phyloP scores from a whole-genome alignment of 1,284 basidiomycete species.

The Sporisorium iseilematis-ciliati region DNA sequence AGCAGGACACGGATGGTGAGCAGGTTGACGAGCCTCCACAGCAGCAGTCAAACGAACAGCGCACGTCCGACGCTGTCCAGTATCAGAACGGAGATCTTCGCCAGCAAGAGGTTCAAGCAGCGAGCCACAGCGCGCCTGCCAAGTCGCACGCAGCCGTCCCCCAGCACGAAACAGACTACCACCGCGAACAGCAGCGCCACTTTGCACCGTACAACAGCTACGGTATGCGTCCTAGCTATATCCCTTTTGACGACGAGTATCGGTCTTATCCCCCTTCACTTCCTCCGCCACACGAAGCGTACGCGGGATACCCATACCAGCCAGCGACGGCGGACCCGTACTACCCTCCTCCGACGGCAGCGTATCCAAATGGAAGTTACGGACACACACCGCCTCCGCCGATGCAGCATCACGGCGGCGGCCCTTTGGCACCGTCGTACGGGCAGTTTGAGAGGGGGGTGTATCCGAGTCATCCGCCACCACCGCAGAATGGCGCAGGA shows the following conservation, averaged over 20 bases:
- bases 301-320: constrained; percentile 2
- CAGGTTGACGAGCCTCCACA: constrained; percentile 1
- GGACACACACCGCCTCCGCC: background rate
- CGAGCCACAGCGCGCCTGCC: background rate
- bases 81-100: constrained; percentile 6
- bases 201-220: constrained; percentile 2
- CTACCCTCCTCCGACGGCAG: background rate
- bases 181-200: background rate
- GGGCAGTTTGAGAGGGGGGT: background rate
- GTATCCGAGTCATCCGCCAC: constrained; percentile 11
- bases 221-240: constrained; percentile 19
- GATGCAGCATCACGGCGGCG: background rate
- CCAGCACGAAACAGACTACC: constrained; percentile 3
- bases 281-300: background rate
- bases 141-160: background rate
- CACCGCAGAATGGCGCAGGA: background rate
- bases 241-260: constrained; percentile 3
- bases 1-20: constrained; percentile 24
- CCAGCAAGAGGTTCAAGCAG: background rate
- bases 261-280: background rate
- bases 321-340: background rate
- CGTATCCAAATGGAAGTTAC: background rate
- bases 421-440: background rate
- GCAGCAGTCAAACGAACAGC: background rate
- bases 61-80: too few species aligned